These are phyloP conservation scores for Marchantia polymorpha DNA, from an alignment of 225 moss, liverwort and hornwort species.

Conservation along the genomic window DNA sequence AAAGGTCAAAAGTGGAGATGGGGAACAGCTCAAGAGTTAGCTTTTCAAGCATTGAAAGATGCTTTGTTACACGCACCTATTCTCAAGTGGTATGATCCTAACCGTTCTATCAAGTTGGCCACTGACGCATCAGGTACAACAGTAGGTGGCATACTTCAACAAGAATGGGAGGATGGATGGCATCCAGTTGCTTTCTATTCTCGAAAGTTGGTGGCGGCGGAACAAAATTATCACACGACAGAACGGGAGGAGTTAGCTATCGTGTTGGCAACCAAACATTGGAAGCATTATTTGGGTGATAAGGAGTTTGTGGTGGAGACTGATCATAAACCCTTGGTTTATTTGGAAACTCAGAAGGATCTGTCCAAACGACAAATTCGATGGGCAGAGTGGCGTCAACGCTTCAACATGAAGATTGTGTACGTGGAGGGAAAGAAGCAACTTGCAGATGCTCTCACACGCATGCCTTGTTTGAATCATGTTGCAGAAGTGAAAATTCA, in stretches of 20 bases:
- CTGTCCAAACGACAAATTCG: background rate
- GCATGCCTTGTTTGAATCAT: background rate
- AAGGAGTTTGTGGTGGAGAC: slow-evolving; percentile 5
- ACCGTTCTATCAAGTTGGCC: background rate
- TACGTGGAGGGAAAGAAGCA: background rate
- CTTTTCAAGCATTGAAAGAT: background rate
- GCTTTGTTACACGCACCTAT: background rate
- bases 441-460: background rate
- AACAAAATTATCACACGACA: background rate
- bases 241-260: background rate
- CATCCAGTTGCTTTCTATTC: background rate
- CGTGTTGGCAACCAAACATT: background rate
- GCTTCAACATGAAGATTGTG: background rate
- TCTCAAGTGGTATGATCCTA: background rate
- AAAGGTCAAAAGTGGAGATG: background rate
- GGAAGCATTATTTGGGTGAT: background rate
- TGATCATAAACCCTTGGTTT: background rate
- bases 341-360: background rate
- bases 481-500: too few relatives aligned
- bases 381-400: background rate
- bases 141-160: background rate
- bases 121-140: background rate
- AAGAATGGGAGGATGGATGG: slow-evolving; percentile 5
- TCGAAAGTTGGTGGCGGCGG: background rate
- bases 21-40: background rate